These are phyloP conservation scores for Vitis rupestris DNA, from an alignment of 164 flowering plant species.

Conservation along the genomic window DNA sequence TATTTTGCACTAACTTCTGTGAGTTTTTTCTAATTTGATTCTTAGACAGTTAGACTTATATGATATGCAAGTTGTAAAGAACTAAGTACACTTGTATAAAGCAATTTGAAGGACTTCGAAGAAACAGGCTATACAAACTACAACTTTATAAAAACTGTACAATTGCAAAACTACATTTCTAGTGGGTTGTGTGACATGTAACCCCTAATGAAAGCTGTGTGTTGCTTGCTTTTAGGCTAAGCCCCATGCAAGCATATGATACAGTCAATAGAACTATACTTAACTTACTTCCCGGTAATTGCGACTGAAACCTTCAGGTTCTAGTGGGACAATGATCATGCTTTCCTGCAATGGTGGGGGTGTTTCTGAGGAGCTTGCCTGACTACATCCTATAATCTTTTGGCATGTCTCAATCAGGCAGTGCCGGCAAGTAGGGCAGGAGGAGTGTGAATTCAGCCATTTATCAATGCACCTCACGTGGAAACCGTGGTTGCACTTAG, in stretches of 20 bases:
- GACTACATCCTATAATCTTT: conserved; percentile 44
- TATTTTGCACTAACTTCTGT: too few relatives aligned
- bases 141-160: not conserved
- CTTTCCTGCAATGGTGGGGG: conserved; percentile 24
- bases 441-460: conserved; percentile 79
- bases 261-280: not conserved
- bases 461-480: conserved; percentile 79
- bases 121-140: not conserved
- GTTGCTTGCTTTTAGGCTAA: not conserved
- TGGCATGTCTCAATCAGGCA: conserved; percentile 59
- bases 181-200: not conserved
- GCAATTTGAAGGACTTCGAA: not conserved
- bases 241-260: not conserved
- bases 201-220: not conserved
- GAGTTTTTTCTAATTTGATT: too few relatives aligned
- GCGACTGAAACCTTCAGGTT: conserved; percentile 62
- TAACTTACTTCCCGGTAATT: conserved; percentile 31
- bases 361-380: conserved; percentile 27
- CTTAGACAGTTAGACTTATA: too few relatives aligned
- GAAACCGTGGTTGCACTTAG: conserved; percentile 84
- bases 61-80: too few relatives aligned
- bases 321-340: conserved; percentile 49
- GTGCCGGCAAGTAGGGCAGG: conserved; percentile 87
- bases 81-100: too few relatives aligned
- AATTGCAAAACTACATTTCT: not conserved